Percentiles rank a stretch among this genome's conserved stretches.
phyloP scores from a whole-genome alignment of 2,329 filamentous ascomycete genomes.

The Aspergillus bombycis region DNA sequence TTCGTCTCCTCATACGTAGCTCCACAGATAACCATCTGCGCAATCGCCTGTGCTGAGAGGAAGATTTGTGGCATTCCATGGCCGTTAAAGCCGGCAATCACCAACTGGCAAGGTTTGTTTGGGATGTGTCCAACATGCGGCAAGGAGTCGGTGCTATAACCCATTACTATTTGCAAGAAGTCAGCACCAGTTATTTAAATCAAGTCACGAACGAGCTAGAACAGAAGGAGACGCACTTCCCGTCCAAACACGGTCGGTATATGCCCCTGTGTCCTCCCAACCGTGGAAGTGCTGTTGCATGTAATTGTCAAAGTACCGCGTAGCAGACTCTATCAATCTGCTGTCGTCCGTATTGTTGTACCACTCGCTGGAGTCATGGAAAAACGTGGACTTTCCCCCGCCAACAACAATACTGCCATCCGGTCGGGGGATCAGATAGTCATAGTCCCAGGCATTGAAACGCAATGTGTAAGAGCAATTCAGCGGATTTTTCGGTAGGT shows the following conservation, averaged over 20 bases:
- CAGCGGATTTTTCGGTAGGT: constrained; percentile 26
- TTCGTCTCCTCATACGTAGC: constrained; percentile 30
- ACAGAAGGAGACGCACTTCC: constrained; percentile 33
- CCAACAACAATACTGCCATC: constrained; percentile 63
- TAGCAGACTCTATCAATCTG: constrained; percentile 50
- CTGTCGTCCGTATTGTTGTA: constrained; percentile 50
- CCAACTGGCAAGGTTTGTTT: constrained; percentile 52
- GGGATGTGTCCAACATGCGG: constrained; percentile 58
- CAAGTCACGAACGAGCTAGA: background rate
- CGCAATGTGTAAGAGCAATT: constrained; percentile 63
- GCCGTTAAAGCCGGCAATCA: constrained; percentile 65
- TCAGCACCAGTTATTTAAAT: background rate
- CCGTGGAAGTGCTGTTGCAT: constrained; percentile 42
- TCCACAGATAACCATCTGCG: constrained; percentile 53
- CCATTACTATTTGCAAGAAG: constrained; percentile 49
- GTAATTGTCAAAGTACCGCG: constrained; percentile 44
- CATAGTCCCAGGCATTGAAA: constrained; percentile 60
- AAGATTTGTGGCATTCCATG: constrained; percentile 69
- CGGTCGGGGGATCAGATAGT: constrained; percentile 67
- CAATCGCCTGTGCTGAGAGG: constrained; percentile 62
- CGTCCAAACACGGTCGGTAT: constrained; percentile 39
- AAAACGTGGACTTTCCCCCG: constrained; percentile 57
- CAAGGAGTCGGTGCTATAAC: constrained; percentile 53
- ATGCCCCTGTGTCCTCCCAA: constrained; percentile 39
- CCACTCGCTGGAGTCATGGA: constrained; percentile 45